These are phyloP conservation scores for Trichocladium uniseriatum DNA, from an alignment of 495 filamentous ascomycete species.

Conservation along the genomic window DNA sequence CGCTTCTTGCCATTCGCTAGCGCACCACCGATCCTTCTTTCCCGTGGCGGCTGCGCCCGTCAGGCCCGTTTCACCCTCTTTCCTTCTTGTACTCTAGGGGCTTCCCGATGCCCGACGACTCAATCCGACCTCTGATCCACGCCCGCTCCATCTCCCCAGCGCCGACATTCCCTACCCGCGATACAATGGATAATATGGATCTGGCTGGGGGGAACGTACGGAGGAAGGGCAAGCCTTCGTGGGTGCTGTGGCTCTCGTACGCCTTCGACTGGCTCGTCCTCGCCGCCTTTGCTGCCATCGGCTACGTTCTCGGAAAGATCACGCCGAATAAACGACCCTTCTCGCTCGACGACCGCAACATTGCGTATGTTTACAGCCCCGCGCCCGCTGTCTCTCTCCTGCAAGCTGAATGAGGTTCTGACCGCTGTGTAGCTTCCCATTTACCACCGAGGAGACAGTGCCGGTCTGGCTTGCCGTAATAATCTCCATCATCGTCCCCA, in stretches of 20 bases:
- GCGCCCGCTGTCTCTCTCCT: not conserved
- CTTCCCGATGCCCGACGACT: conserved; percentile 28
- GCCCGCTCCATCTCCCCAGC: conserved; percentile 15
- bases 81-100: not conserved
- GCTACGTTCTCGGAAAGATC: conserved; percentile 40
- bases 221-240: conserved; percentile 18
- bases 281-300: conserved; percentile 29
- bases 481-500: conserved; percentile 49
- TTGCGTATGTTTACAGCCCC: conserved; percentile 28
- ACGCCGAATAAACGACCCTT: conserved; percentile 50
- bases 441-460: conserved; percentile 63
- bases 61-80: conserved; percentile 3
- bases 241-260: conserved; percentile 34
- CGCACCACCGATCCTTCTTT: no score
- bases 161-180: conserved; percentile 10
- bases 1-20: no score
- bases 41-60: no score
- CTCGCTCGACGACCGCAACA: conserved; percentile 36
- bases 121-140: conserved; percentile 21
- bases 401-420: not conserved
- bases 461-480: conserved; percentile 48
- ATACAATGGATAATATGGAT: conserved; percentile 18
- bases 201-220: conserved; percentile 8
- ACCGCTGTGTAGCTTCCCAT: conserved; percentile 51
- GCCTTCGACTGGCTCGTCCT: conserved; percentile 42